Percentiles rank a stretch among this genome's conserved stretches.
phyloP scores from a whole-genome alignment of 441 rosid species.

The Populus trichocarpa region DNA sequence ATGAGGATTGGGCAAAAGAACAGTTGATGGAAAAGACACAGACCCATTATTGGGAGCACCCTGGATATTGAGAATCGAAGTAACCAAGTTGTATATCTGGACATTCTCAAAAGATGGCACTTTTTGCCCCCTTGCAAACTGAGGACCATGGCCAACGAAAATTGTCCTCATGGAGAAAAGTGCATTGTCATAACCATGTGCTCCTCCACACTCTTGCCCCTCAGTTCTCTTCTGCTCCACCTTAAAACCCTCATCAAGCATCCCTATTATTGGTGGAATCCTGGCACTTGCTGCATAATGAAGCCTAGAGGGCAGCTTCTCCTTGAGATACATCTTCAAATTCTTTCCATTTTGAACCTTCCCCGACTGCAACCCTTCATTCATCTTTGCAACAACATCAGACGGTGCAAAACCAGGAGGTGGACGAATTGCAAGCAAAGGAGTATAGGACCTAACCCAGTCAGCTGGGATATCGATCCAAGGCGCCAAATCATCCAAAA shows the following conservation, averaged over 20 bases:
- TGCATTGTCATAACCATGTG: constrained; percentile 87
- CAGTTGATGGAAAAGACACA: constrained; percentile 31
- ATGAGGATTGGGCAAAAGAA: constrained; percentile 41
- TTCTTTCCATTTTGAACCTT: constrained; percentile 71
- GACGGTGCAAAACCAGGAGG: constrained; percentile 36
- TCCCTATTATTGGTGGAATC: constrained; percentile 75
- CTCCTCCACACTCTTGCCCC: constrained; percentile 78
- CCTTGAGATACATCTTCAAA: constrained; percentile 77
- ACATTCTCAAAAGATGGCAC: constrained; percentile 92
- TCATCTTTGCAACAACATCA: constrained; percentile 65
- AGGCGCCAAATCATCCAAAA: constrained; percentile 70
- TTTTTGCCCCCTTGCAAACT: constrained; percentile 65
- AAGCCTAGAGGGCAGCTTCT: constrained; percentile 74
- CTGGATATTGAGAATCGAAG: constrained; percentile 65
- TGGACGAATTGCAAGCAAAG: constrained; percentile 72
- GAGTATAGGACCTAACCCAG: constrained; percentile 71
- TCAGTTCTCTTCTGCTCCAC: constrained; percentile 59
- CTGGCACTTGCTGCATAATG: constrained; percentile 65
- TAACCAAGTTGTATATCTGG: constrained; percentile 76
- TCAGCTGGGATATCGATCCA: constrained; percentile 60
- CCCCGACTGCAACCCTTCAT: constrained; percentile 65
- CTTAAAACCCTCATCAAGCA: constrained; percentile 67
- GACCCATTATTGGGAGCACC: constrained; percentile 72
- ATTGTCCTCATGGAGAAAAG: constrained; percentile 92
- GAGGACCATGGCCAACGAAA: constrained; percentile 90